Base-by-base conservation (phyloP, 148 eudicot genomes). In the Chenopodium suecicum region DNA sequence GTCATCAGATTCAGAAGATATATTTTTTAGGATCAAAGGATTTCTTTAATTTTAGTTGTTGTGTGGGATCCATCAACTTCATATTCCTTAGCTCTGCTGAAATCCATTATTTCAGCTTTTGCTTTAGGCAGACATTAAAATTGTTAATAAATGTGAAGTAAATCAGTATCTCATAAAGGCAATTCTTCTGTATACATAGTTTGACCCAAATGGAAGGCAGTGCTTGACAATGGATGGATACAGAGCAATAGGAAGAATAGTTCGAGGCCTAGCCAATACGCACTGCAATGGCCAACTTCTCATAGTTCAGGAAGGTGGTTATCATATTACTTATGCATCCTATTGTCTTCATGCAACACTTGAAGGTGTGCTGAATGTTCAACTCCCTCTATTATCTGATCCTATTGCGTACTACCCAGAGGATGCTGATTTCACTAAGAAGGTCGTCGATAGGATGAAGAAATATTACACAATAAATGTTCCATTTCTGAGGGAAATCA, bases 171-270 rank as follows among this genome's bases (percentile, higher is more conserved):
- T 47, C 54, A 27, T 75, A 80, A 73, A 60, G 29, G 50, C 44
- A 29, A 22, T 74, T 85, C 52, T 27, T 62, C n/a, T 78, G 2
- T 66, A 12, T 41, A 69, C 87, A 81, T 87, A 96, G 99, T 96
- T 96, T 89, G 99, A 96, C 80, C 93, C 99, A 56, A 96, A 96
- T 77, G 99, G 99, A 84, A 92, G 98, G 86, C 97, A 92, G 71
- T 96, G 99, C 85, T 88, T 96, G 90, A 90, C 98, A n/a, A 92
- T 94, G 98, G 93, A 92, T 73, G 98, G 99, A 46, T 96, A 96
- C 74, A 86, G 97, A 47, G 83, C 83, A 73, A 79, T 94, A 29
- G 95, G 91, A 56, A 83, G 78, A 63, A 79, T 82, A 34, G 78
- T 91, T 54, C 94, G 92, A 20, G 82, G 71, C 29, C 73, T 96